Evolutionary conservation across 306 rosid genomes (phyloP).

Genomic region (Acacia crassicarpa): DNA sequence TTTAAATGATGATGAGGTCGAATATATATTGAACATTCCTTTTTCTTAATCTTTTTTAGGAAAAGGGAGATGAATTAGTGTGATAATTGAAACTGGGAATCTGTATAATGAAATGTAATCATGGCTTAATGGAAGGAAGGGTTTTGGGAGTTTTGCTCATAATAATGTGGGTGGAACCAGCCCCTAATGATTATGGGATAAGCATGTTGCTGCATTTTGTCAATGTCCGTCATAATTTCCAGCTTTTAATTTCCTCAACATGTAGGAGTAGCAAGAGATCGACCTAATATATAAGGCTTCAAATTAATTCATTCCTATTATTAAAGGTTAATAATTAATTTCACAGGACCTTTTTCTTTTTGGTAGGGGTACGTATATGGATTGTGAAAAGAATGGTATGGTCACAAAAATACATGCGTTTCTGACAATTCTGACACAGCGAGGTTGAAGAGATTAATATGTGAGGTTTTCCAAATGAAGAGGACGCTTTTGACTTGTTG

Average conservation of each 20-base stretch:
- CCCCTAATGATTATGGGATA: constrained; percentile 22
- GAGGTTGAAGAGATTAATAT: constrained; percentile 8
- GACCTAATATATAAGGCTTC: constrained; percentile 21
- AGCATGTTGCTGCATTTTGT: constrained; percentile 27
- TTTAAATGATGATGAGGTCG: neutral
- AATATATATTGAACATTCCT: neutral
- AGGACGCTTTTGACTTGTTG: constrained; percentile 32
- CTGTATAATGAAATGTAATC: neutral
- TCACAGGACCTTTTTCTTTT: constrained; percentile 15
- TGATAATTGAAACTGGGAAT: neutral
- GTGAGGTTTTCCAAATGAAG: constrained; percentile 23
- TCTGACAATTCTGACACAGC: neutral
- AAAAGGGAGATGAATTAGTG: neutral
- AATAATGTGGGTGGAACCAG: constrained; percentile 21
- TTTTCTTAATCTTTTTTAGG: neutral
- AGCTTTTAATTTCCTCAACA: constrained; percentile 32
- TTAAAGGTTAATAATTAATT: neutral
- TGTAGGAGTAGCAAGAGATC: neutral
- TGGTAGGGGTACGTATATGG: neutral
- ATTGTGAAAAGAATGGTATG: neutral
- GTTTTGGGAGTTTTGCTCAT: constrained; percentile 31
- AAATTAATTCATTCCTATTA: constrained; percentile 10
- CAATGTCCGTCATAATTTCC: constrained; percentile 38
- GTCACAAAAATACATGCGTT: constrained; percentile 6
- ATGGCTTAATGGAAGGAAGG: constrained; percentile 16